These are phyloP conservation scores for Zelopaecilomyces penicillatus DNA, from an alignment of 2,329 filamentous ascomycete genomes.

Conservation along the genomic window DNA sequence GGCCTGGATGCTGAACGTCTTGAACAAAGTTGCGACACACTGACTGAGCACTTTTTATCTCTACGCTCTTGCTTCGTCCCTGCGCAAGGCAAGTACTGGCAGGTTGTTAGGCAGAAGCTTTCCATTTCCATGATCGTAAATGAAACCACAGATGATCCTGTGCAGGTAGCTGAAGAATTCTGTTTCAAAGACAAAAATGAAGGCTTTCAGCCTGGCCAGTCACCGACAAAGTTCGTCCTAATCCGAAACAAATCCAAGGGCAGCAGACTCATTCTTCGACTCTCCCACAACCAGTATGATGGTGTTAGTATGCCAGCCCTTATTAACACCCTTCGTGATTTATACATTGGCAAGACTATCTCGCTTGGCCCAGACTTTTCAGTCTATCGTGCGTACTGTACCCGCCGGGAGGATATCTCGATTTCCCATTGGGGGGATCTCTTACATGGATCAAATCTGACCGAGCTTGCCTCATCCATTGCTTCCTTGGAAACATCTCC, in stretches of 20 bases:
- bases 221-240: conserved; percentile 10
- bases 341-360: conserved; percentile 23
- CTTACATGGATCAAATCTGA: conserved; percentile 23
- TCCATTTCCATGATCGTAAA: conserved; percentile 6
- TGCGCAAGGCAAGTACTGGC: conserved; percentile 12
- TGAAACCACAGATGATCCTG: conserved; percentile 5
- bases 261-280: conserved; percentile 13
- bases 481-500: too few species aligned
- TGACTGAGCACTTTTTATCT: conserved; percentile 13
- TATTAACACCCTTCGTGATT: conserved; percentile 26
- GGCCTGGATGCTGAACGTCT: conserved; percentile 12
- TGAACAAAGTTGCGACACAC: conserved; percentile 8
- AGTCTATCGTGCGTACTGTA: conserved; percentile 3
- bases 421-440: conserved; percentile 35
- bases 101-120: conserved; percentile 12
- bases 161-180: conserved; percentile 7
- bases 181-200: conserved; percentile 5
- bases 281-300: conserved; percentile 42
- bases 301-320: conserved; percentile 35
- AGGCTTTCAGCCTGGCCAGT: conserved; percentile 4
- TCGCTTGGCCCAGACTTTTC: conserved; percentile 17
- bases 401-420: background rate
- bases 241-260: conserved; percentile 11
- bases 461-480: too few species aligned
- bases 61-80: conserved; percentile 14